These are phyloP conservation scores for Cercospora beticola DNA, from an alignment of 2,329 filamentous ascomycete genomes.

Conservation along the genomic window DNA sequence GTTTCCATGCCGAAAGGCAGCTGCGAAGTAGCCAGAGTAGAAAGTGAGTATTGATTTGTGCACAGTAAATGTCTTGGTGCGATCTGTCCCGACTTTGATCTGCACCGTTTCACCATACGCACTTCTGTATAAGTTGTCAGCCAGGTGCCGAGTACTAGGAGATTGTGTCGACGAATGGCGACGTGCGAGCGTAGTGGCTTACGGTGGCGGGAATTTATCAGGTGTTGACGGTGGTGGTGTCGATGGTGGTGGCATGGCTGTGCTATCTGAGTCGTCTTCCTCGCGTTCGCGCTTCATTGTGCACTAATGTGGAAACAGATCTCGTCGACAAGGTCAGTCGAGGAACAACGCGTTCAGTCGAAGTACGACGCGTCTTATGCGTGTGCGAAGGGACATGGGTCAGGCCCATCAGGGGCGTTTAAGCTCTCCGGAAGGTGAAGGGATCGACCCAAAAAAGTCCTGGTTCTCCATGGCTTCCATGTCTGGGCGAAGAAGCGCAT, in stretches of 20 bases:
- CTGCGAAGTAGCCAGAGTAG: slow-evolving; percentile 30
- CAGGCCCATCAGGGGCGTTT: not conserved
- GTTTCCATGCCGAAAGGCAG: not conserved
- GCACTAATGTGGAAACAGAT: not conserved
- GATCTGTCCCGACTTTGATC: slow-evolving; percentile 17
- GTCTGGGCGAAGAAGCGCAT: too few species aligned
- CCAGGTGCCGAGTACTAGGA: too few species aligned
- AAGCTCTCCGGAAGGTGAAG: not conserved
- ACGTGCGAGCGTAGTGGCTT: not conserved
- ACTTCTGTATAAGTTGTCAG: not conserved
- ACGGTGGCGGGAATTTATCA: slow-evolving; percentile 11
- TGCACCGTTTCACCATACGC: slow-evolving; percentile 52
- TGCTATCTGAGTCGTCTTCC: not conserved
- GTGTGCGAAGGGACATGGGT: not conserved
- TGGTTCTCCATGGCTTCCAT: too few species aligned
- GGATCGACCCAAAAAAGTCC: not conserved
- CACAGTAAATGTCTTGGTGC: slow-evolving; percentile 18
- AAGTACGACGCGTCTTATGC: not conserved
- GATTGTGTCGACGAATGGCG: too few species aligned
- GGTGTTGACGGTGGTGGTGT: slow-evolving; percentile 10
- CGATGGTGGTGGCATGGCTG: slow-evolving; percentile 4
- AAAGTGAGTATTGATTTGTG: slow-evolving; percentile 27
- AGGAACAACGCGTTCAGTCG: not conserved
- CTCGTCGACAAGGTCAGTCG: too few species aligned
- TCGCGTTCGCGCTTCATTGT: not conserved